Evolutionary conservation across 2,329 filamentous ascomycete genomes (phyloP), one percentile per base, ranked within the genome.

Genomic region (Corinectria fuckeliana): DNA sequence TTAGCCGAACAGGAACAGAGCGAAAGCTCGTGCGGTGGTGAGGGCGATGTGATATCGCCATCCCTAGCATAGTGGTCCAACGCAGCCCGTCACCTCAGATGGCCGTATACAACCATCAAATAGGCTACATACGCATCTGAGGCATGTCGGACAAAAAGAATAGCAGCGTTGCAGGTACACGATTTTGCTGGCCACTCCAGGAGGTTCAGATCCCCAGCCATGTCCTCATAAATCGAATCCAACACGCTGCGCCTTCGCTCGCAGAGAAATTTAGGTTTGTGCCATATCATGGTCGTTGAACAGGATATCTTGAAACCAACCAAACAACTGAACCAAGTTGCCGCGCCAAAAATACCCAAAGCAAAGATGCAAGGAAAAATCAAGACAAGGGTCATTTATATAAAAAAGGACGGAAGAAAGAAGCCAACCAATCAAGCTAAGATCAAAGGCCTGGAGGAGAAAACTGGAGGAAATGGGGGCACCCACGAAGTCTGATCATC

Each of bases 401-500:
- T 18, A n/a, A 38, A 64, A 57, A 14, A 11, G 16, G 32, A 3
- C 49, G 50, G 51, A 50, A 10, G 54, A 44, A 26, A 50, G 4
- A 36, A 23, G 39, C 52, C 54, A 21, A 61, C 49, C 48, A 59
- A 49, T 62, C 51, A 63, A 56, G 39, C 61, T 45, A 57, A 58
- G 20, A 55, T 47, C 60, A 60, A 58, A 18, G 58, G 64, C 4
- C 58, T 59, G 50, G 18, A 52, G 41, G 52, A 54, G 26, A 61
- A 65, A 50, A 44, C 49, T 63, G 66, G 62, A 65, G 62, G 58
- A 67, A 72, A 62, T 58, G 67, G 73, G 63, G 60, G 65, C 70
- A 88, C 90, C 80, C 82, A 92, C 88, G 91, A 93, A 71, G 94
- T 99, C 79, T 99, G 95, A 67, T 91, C 88, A 73, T 98, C 95